Evolutionary conservation across 2,329 filamentous ascomycete species (phyloP).

Genomic region (Cadophora sp.): DNA sequence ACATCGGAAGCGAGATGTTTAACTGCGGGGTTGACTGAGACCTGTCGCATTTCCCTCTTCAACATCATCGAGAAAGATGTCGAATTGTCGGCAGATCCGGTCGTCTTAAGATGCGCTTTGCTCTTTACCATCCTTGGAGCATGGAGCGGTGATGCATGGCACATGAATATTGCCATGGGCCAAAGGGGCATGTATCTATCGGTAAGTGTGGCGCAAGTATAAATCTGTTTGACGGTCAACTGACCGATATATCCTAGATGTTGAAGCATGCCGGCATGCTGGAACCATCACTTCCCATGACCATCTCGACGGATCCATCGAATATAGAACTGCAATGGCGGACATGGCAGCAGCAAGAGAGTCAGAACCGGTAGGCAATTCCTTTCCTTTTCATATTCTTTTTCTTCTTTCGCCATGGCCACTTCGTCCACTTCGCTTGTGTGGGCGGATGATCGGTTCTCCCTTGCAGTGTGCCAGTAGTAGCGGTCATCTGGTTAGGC

Average conservation of each 20-base stretch:
- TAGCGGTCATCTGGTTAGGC: slow-evolving; percentile 16
- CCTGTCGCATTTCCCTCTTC: slow-evolving; percentile 74
- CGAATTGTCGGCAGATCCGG: slow-evolving; percentile 69
- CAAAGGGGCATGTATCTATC: slow-evolving; percentile 76
- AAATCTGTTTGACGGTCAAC: background rate
- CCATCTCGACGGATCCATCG: slow-evolving; percentile 49
- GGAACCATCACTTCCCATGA: slow-evolving; percentile 56
- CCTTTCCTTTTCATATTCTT: slow-evolving; percentile 1
- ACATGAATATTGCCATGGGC: slow-evolving; percentile 79
- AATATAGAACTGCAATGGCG: slow-evolving; percentile 63
- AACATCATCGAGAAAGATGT: slow-evolving; percentile 76
- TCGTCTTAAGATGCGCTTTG: slow-evolving; percentile 68
- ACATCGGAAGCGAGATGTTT: slow-evolving; percentile 70
- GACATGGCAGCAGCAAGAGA: slow-evolving; percentile 70
- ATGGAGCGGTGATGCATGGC: slow-evolving; percentile 80
- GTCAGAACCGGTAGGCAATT: slow-evolving; percentile 61
- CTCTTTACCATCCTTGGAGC: slow-evolving; percentile 72
- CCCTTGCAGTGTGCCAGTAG: background rate
- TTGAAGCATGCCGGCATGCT: slow-evolving; percentile 72
- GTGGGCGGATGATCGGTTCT: slow-evolving; percentile 1
- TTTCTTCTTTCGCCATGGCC: background rate
- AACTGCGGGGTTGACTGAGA: slow-evolving; percentile 71
- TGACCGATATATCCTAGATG: slow-evolving; percentile 56
- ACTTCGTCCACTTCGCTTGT: no score
- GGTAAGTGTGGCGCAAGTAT: slow-evolving; percentile 46